phyloP scores from a whole-genome alignment of 1,139 yeast species.

The Zygosaccharomyces pseudobailii region DNA sequence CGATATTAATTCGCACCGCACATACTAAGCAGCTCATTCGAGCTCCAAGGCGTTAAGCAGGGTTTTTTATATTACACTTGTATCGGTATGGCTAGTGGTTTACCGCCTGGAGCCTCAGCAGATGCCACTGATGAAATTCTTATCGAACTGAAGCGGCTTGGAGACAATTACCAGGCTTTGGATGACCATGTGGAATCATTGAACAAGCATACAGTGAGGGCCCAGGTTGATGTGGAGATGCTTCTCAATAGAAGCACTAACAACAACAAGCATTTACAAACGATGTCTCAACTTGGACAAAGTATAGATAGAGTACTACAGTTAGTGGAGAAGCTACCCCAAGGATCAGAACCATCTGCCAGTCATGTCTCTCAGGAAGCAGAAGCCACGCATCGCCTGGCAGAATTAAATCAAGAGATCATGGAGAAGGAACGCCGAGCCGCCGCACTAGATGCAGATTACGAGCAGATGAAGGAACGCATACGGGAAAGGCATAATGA shows the following conservation, averaged over 20 bases:
- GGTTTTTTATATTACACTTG: neutral
- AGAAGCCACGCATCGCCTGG: conserved; percentile 4
- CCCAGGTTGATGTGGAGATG: conserved; percentile 39
- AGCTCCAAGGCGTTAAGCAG: neutral
- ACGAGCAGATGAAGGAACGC: conserved; percentile 1
- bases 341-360: conserved; percentile 1
- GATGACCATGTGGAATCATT: conserved; percentile 31
- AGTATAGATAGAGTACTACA: conserved; percentile 12
- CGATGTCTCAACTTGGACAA: conserved; percentile 27
- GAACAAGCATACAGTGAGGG: conserved; percentile 37
- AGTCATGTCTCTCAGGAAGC: neutral
- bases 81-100: neutral
- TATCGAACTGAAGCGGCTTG: conserved; percentile 30
- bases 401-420: conserved; percentile 1
- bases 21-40: neutral
- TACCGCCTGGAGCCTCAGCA: conserved; percentile 6
- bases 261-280: conserved; percentile 39
- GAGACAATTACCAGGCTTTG: conserved; percentile 29
- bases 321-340: conserved; percentile 6
- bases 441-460: conserved; percentile 4
- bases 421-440: conserved; percentile 9
- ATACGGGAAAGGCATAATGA: conserved; percentile 5
- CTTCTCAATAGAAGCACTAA: conserved; percentile 41
- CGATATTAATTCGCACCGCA: neutral
- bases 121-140: conserved; percentile 31